phyloP scores from a whole-genome alignment of 345 rosid genomes.

The Euclidium syriacum region DNA sequence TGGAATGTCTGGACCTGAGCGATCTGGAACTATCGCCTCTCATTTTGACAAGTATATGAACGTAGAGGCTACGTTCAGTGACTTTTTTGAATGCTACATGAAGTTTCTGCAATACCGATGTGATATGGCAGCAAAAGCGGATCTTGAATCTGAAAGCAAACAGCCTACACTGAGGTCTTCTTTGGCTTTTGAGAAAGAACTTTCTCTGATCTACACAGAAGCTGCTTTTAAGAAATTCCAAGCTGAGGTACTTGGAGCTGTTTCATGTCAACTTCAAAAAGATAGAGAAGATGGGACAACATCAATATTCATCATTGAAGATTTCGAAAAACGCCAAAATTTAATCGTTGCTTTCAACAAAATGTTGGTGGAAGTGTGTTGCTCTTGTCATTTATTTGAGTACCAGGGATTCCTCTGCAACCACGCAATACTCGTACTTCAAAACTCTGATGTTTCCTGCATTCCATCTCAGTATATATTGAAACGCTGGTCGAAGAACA shows the following conservation, averaged over 20 bases:
- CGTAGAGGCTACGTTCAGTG: slow-evolving; percentile 32
- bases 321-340: slow-evolving; percentile 38
- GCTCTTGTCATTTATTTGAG: slow-evolving; percentile 42
- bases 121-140: slow-evolving; percentile 39
- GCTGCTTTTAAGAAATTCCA: slow-evolving; percentile 50
- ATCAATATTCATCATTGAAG: slow-evolving; percentile 35
- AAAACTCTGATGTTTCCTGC: slow-evolving; percentile 35
- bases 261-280: slow-evolving; percentile 43
- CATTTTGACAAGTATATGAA: slow-evolving; percentile 26
- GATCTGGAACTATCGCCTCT: slow-evolving; percentile 19
- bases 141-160: slow-evolving; percentile 39
- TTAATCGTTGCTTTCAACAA: slow-evolving; percentile 37
- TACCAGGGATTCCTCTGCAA: slow-evolving; percentile 46
- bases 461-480: slow-evolving; percentile 41
- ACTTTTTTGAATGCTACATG: slow-evolving; percentile 37
- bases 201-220: slow-evolving; percentile 40
- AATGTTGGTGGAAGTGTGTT: slow-evolving; percentile 30
- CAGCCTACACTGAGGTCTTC: slow-evolving; percentile 41
- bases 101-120: slow-evolving; percentile 34
- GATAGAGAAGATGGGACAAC: slow-evolving; percentile 35
- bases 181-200: slow-evolving; percentile 43
- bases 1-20: slow-evolving; percentile 30
- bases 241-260: slow-evolving; percentile 46
- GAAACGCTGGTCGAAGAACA: slow-evolving; percentile 35
- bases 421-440: slow-evolving; percentile 44